Evolutionary conservation across 192 early-diverging fungal species (phyloP).

Genomic region (Kickxella alabastrina): DNA sequence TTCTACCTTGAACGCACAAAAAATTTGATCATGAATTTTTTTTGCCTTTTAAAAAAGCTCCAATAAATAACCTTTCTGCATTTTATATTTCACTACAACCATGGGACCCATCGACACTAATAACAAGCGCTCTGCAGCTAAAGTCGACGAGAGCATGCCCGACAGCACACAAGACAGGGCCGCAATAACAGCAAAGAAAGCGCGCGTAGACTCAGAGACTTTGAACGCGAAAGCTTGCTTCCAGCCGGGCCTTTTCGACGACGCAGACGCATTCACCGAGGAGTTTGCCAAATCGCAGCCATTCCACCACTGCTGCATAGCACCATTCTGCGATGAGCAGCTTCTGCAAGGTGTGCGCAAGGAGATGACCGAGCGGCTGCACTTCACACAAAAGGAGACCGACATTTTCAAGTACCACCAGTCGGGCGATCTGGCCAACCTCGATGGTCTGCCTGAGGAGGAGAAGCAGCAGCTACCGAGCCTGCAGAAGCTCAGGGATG

Average conservation of each 20-base stretch:
- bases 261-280: conserved; percentile 6
- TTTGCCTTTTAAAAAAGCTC: too few species aligned
- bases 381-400: conserved; percentile 79
- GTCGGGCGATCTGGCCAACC: conserved; percentile 78
- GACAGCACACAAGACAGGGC: not conserved
- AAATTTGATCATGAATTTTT: too few species aligned
- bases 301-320: conserved; percentile 63
- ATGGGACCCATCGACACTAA: conserved; percentile 4
- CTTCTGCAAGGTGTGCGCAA: conserved; percentile 60
- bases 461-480: conserved; percentile 57
- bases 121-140: conserved; percentile 5
- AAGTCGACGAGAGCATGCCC: not conserved
- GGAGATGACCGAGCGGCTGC: conserved; percentile 60
- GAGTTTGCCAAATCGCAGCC: conserved; percentile 49
- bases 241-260: conserved; percentile 24
- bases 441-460: conserved; percentile 63
- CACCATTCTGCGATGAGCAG: conserved; percentile 56
- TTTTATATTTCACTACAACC: too few species aligned
- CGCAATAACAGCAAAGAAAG: conserved; percentile 2
- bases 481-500: conserved; percentile 63
- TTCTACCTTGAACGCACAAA: too few species aligned
- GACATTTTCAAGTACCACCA: conserved; percentile 81
- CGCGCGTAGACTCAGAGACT: not conserved
- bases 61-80: too few species aligned
- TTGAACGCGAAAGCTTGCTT: conserved; percentile 21